Evolutionary conservation across 2,329 filamentous ascomycete genomes (phyloP).

Genomic region (Claviceps digitariae): DNA sequence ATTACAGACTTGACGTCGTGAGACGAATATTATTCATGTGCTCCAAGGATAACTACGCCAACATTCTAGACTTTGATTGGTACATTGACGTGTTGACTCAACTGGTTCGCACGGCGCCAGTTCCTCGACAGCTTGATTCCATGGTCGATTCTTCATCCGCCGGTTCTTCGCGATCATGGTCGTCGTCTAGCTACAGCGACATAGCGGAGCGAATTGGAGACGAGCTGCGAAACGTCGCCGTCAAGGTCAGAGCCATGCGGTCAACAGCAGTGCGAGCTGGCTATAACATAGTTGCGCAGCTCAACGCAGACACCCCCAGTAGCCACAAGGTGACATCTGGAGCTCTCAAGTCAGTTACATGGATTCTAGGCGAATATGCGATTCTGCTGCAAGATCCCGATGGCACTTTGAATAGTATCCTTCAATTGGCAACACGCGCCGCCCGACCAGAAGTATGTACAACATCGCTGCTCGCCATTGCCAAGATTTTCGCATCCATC

Average conservation of each 20-base stretch:
- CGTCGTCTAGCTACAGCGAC: conserved; percentile 20
- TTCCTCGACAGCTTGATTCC: conserved; percentile 27
- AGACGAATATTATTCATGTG: conserved; percentile 78
- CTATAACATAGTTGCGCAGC: conserved; percentile 55
- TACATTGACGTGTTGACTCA: conserved; percentile 85
- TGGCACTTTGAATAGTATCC: conserved; percentile 57
- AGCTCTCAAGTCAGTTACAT: conserved; percentile 63
- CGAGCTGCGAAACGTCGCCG: conserved; percentile 79
- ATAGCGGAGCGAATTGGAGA: conserved; percentile 63
- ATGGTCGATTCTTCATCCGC: conserved; percentile 19
- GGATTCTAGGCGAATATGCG: conserved; percentile 83
- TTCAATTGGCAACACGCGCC: conserved; percentile 50
- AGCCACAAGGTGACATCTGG: conserved; percentile 46
- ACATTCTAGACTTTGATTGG: conserved; percentile 89
- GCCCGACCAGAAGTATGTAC: conserved; percentile 55
- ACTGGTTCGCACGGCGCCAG: conserved; percentile 57
- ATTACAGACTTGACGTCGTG: conserved; percentile 77
- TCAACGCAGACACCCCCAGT: conserved; percentile 36
- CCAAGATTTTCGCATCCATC: conserved; percentile 70
- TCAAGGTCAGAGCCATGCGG: conserved; percentile 78
- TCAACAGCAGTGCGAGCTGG: conserved; percentile 70
- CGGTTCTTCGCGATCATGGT: conserved; percentile 8
- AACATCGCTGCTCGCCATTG: conserved; percentile 67
- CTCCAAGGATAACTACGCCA: conserved; percentile 73
- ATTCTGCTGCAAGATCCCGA: conserved; percentile 56